Evolutionary conservation across 1,284 basidiomycete species (phyloP), one percentile per base, ranked within the genome.

Genomic region (Cutaneotrichosporon sp.): DNA sequence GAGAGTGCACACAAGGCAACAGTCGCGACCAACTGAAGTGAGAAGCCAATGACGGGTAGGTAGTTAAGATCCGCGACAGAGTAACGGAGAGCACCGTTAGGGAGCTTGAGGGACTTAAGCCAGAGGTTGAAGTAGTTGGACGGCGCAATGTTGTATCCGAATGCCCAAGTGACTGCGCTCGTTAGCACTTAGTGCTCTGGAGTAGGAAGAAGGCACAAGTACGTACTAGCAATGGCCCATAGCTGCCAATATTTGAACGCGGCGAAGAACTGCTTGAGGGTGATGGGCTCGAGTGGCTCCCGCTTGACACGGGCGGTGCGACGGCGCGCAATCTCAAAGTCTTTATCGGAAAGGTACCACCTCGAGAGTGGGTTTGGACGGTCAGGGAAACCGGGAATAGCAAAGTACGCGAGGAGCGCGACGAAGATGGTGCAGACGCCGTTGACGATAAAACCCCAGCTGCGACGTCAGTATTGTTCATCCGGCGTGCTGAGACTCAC

Each of bases 81-180:
- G 53, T 58, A 64, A 17, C 58, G 46, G 11, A 41, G 38, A 11
- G 43, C 35, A 10, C 63, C 63, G 38, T 60, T 39, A 25, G 55
- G 43, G 25, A 60, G 60, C 35, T 32, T 60, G 26, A 65, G 55
- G 22, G 51, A 55, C 46, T 65, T 65, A 31, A 65, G 58, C 61
- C 61, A 65, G 11, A 65, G 53, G 52, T 63, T 65, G 61, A 63
- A 65, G 46, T 57, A 65, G 32, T 54, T 54, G 11, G 55, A 48
- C 5, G 54, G 54, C 4, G 47, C 46, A 22, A 39, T 55, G 46
- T 55, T 55, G 46, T 48, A 51, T 19, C 54, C 54, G 42, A 48
- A 55, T 16, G 54, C 49, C 54, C 54, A 55, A 42, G 46, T 47
- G 46, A 55, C 34, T 25, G 46, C 26, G n/a, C n/a, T 5, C 19